A percentile compares a stretch with the other conserved stretches of the same genome.
phyloP scores from a whole-genome alignment of 176 grass and related monocot genomes.

The Poa annua region DNA sequence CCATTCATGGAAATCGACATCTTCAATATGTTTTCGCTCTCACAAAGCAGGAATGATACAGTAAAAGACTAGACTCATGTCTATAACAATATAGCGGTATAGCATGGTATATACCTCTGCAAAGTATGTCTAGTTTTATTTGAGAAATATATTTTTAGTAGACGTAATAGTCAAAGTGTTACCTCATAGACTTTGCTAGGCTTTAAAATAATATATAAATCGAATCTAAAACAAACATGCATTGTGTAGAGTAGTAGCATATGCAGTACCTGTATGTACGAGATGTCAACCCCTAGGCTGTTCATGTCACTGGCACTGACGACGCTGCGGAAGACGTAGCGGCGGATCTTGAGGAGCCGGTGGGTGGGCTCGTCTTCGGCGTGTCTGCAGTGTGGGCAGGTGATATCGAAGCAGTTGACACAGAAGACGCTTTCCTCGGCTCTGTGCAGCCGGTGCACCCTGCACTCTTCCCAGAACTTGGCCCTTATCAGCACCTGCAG shows the following conservation, averaged over 20 bases:
- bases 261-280: slow-evolving; percentile 43
- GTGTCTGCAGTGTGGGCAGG: slow-evolving; percentile 37
- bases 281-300: slow-evolving; percentile 27
- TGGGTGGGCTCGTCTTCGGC: background rate
- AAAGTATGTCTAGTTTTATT: background rate
- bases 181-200: background rate
- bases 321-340: slow-evolving; percentile 50
- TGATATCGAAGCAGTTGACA: slow-evolving; percentile 29
- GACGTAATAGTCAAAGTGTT: background rate
- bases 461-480: slow-evolving; percentile 35
- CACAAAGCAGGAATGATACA: background rate
- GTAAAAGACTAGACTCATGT: background rate
- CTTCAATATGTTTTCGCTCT: background rate
- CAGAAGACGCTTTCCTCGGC: slow-evolving; percentile 42
- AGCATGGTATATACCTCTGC: background rate
- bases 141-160: background rate
- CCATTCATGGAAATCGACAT: background rate
- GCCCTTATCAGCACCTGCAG: slow-evolving; percentile 13
- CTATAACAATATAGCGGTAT: background rate
- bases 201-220: background rate
- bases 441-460: slow-evolving; percentile 20
- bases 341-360: slow-evolving; percentile 43
- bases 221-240: background rate
- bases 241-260: background rate
- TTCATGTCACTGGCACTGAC: slow-evolving; percentile 37